These are phyloP conservation scores for Tuber umbilicatum DNA, from an alignment of 495 filamentous ascomycete genomes.

Conservation along the genomic window DNA sequence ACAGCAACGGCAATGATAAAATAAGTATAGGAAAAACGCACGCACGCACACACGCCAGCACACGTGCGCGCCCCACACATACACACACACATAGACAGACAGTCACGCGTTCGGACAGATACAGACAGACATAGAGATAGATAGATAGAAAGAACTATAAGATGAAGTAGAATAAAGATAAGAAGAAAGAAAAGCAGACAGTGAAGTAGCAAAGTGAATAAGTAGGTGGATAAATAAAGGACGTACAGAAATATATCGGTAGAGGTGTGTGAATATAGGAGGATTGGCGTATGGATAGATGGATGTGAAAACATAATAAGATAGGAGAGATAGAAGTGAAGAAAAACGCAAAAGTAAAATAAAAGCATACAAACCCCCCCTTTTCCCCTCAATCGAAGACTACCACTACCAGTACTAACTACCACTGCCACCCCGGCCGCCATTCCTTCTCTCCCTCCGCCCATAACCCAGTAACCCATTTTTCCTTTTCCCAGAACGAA, in stretches of 20 bases:
- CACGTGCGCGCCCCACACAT: neutral
- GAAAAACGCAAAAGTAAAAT: neutral
- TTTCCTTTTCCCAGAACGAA: neutral
- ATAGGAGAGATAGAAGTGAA: neutral
- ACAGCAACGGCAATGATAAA: neutral
- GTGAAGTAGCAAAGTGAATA: neutral
- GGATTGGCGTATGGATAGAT: neutral
- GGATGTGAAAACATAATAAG: neutral
- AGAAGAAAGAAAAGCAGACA: neutral
- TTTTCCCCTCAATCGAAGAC: neutral
- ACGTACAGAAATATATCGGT: neutral
- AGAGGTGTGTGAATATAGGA: neutral
- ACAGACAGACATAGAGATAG: neutral
- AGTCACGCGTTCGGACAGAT: neutral
- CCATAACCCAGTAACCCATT: neutral
- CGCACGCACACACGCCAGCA: constrained; percentile 5
- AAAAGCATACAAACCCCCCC: neutral
- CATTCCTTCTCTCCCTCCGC: neutral
- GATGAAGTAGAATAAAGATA: neutral
- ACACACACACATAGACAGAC: neutral
- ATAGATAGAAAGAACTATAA: neutral
- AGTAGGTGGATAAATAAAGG: neutral
- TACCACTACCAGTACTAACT: constrained; percentile 1
- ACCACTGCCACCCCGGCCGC: neutral
- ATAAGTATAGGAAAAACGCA: neutral